phyloP scores from a whole-genome alignment of 1,284 basidiomycete species.

The Mycena sp. region DNA sequence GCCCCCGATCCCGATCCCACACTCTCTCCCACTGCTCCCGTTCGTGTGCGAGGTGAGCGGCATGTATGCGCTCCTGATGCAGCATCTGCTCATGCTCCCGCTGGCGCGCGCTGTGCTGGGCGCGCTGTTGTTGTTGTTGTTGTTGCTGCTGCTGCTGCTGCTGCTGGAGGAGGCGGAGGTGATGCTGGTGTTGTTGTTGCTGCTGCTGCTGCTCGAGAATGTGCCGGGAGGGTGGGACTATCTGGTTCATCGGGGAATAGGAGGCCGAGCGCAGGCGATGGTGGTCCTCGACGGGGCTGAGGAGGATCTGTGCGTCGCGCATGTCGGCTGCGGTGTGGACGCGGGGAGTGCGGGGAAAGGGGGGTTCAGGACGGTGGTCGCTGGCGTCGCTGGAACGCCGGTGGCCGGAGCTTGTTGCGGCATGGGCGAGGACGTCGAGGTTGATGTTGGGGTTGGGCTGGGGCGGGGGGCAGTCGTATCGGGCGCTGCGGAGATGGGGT shows the following conservation, averaged over 20 bases:
- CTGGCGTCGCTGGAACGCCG: slow-evolving; percentile 4
- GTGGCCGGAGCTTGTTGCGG: slow-evolving; percentile 36
- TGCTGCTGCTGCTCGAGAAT: slow-evolving; percentile 27
- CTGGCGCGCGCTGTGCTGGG: slow-evolving; percentile 19
- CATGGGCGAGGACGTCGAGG: slow-evolving; percentile 50
- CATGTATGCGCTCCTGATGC: slow-evolving; percentile 16
- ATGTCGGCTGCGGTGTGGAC: no score
- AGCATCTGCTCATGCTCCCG: slow-evolving; percentile 24
- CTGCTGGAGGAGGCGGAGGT: slow-evolving; percentile 24
- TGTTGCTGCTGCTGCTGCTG: slow-evolving; percentile 25
- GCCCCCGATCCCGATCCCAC: slow-evolving; percentile 7
- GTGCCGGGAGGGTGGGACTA: slow-evolving; percentile 18
- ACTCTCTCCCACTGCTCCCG: slow-evolving; percentile 19
- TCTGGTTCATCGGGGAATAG: slow-evolving; percentile 12
- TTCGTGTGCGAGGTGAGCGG: slow-evolving; percentile 5
- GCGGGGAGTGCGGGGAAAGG: slow-evolving; percentile 20
- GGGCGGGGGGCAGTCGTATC: slow-evolving; percentile 35
- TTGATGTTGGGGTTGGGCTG: not conserved
- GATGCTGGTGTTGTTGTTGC: slow-evolving; percentile 29
- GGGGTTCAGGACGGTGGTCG: slow-evolving; percentile 9
- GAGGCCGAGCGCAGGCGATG: slow-evolving; percentile 14
- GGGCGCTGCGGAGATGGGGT: slow-evolving; percentile 44
- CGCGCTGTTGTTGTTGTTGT: slow-evolving; percentile 14
- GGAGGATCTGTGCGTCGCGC: slow-evolving; percentile 13
- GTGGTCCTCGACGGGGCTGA: slow-evolving; percentile 24